These are phyloP conservation scores for Fusarium sp. DNA, from an alignment of 2,329 filamentous ascomycete genomes.

Conservation along the genomic window DNA sequence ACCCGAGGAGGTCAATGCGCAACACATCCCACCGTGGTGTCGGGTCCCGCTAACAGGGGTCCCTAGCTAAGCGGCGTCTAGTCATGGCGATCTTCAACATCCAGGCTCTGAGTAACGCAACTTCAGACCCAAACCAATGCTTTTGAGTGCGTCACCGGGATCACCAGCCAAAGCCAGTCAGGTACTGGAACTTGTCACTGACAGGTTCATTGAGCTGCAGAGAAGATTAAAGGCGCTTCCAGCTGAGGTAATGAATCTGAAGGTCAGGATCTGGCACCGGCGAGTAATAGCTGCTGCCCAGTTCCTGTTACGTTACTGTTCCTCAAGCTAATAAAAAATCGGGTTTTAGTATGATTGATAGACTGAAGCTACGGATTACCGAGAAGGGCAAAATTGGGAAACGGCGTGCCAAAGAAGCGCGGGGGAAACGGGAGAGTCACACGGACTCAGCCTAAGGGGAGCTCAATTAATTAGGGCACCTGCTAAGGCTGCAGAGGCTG, in stretches of 20 bases:
- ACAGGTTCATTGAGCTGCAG: background rate
- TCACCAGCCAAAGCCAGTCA: background rate
- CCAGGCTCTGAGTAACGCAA: background rate
- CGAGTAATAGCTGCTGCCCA: background rate
- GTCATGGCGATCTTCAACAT: slow-evolving; percentile 27
- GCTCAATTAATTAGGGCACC: slow-evolving; percentile 21
- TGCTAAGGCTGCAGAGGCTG: slow-evolving; percentile 8
- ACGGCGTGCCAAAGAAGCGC: slow-evolving; percentile 4
- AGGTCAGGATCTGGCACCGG: background rate
- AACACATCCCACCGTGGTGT: slow-evolving; percentile 27
- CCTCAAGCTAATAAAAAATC: background rate
- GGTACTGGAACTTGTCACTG: background rate
- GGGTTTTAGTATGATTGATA: background rate
- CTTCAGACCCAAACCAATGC: background rate
- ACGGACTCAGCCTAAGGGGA: slow-evolving; percentile 17
- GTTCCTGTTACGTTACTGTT: background rate
- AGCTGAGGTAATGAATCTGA: background rate
- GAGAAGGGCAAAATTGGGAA: slow-evolving; percentile 6
- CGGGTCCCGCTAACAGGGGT: slow-evolving; percentile 29
- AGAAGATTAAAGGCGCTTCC: background rate
- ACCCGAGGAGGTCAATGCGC: slow-evolving; percentile 27
- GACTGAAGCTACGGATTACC: slow-evolving; percentile 15
- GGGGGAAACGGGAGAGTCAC: slow-evolving; percentile 23
- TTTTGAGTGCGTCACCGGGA: slow-evolving; percentile 2
- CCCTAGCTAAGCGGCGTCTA: background rate